Evolutionary conservation across 768 basidiomycete genomes (phyloP), one percentile per base, ranked within the genome.

Genomic region (Hortiboletus campestris): DNA sequence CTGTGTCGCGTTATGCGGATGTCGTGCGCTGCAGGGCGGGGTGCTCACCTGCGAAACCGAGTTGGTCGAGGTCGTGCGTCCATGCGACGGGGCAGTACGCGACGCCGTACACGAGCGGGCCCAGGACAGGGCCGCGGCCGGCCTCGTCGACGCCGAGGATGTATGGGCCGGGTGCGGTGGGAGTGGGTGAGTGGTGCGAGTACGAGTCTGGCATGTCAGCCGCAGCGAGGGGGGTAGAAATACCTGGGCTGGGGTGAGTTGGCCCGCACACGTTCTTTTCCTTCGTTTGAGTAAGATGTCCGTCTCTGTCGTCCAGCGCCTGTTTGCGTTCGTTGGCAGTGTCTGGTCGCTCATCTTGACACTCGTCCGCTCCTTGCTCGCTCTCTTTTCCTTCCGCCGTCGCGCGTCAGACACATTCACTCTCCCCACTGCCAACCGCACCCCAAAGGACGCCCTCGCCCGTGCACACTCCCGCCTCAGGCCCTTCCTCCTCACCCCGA

Each of bases 81-180:
- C 91, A 98, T 22, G 85, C 77, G 4, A 78, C 78, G 3, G 94
- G 91, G 64, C 96, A 98, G 66, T 93, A 98, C 0, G 97, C 95
- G 25, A 96, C 85, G 8, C 91, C 96, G 65, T 99, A 98, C 0
- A 99, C 97, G 56, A 98, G 82, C 0, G 97, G 97, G 2, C 95
- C 96, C 0, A 99, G 77, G 2, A 96, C 96, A 20, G 96, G 97
- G 0, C 97, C 97, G 51, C 97, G 80, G 0, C 97, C 97, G 0
- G 97, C 97, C 70, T 99, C 97, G 71, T 99, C 97, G n/a, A 99
- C 94, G 22, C 97, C 97, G 47, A 99, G 86, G 46, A 98, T 91
- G 75, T 95, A 97, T 0, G 89, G 88, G 0, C 91, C 91, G 1
- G 71, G 53, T 1, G 84, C 80, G 0, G 85, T 86, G 2, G 91